These are phyloP conservation scores for Trametes cingulata DNA, from an alignment of 768 basidiomycete genomes.

Conservation along the genomic window DNA sequence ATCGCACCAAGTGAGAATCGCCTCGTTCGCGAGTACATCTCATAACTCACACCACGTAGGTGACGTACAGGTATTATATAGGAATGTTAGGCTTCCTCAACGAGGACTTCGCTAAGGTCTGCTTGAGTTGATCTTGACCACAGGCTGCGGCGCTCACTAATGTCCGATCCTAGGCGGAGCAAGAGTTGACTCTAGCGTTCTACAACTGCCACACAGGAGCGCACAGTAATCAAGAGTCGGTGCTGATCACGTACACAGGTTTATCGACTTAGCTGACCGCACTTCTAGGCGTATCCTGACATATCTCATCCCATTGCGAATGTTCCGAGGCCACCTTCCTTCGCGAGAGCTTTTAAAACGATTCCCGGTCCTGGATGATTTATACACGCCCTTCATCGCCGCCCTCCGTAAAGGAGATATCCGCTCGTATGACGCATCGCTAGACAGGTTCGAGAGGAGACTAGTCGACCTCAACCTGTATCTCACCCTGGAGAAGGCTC, in stretches of 20 bases:
- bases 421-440: slow-evolving; percentile 73
- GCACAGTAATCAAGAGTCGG: slow-evolving; percentile 81
- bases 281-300: slow-evolving; percentile 77
- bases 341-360: slow-evolving; percentile 65
- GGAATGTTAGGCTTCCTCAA: slow-evolving; percentile 94
- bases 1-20: slow-evolving; percentile 70
- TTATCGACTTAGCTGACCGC: slow-evolving; percentile 8
- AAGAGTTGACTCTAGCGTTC: slow-evolving; percentile 85
- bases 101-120: slow-evolving; percentile 84
- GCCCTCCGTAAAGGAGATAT: slow-evolving; percentile 82
- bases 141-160: neutral
- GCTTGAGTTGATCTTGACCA: slow-evolving; percentile 6
- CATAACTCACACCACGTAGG: slow-evolving; percentile 47
- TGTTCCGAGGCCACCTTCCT: slow-evolving; percentile 86
- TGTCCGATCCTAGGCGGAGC: slow-evolving; percentile 60
- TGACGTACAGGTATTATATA: slow-evolving; percentile 92
- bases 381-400: slow-evolving; percentile 79
- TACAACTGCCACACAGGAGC: slow-evolving; percentile 75
- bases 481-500: slow-evolving; percentile 82
- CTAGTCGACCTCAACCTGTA: slow-evolving; percentile 87
- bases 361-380: slow-evolving; percentile 68
- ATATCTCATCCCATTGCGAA: slow-evolving; percentile 86
- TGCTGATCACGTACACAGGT: neutral
- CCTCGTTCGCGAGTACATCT: neutral
- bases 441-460: slow-evolving; percentile 67